Percentiles rank a stretch among this genome's conserved stretches.
phyloP scores from a whole-genome alignment of 345 rosid species.

The Sonneratia alba region DNA sequence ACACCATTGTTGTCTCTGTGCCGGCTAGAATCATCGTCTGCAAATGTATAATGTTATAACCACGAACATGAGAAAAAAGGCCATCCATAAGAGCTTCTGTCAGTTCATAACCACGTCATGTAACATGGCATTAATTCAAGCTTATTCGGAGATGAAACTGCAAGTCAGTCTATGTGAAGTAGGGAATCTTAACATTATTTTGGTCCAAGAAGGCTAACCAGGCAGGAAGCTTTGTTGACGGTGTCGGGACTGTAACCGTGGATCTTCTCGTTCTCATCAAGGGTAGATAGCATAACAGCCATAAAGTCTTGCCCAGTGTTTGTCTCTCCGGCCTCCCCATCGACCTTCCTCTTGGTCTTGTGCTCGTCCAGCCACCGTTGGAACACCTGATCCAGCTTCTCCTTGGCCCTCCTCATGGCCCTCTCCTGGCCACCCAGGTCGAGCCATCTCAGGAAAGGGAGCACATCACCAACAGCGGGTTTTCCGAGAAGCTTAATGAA shows the following conservation, averaged over 20 bases:
- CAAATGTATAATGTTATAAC: not conserved
- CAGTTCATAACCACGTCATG: no score
- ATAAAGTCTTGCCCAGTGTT: conserved; percentile 21
- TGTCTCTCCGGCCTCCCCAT: not conserved
- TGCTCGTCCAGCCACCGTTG: conserved; percentile 33
- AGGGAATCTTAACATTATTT: not conserved
- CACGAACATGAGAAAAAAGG: no score
- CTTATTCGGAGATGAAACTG: no score
- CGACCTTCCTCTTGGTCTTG: conserved; percentile 12
- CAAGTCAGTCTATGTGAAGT: no score
- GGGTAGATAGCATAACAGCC: conserved; percentile 17
- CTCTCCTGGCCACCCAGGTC: conserved; percentile 28
- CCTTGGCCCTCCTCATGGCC: conserved; percentile 18
- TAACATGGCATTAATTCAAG: no score
- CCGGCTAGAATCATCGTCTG: conserved; percentile 32
- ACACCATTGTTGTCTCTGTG: conserved; percentile 26
- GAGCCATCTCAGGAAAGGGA: conserved; percentile 22
- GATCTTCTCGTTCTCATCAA: not conserved
- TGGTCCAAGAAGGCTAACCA: conserved; percentile 7
- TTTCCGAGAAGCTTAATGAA: conserved; percentile 12
- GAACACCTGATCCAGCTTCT: conserved; percentile 13
- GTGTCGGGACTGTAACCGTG: conserved; percentile 1
- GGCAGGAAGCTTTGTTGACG: conserved; percentile 20
- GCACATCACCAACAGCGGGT: conserved; percentile 17
- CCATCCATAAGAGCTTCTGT: no score